These are phyloP conservation scores for Entrophospora sp. DNA, from an alignment of 192 early-diverging fungal genomes.

Conservation along the genomic window DNA sequence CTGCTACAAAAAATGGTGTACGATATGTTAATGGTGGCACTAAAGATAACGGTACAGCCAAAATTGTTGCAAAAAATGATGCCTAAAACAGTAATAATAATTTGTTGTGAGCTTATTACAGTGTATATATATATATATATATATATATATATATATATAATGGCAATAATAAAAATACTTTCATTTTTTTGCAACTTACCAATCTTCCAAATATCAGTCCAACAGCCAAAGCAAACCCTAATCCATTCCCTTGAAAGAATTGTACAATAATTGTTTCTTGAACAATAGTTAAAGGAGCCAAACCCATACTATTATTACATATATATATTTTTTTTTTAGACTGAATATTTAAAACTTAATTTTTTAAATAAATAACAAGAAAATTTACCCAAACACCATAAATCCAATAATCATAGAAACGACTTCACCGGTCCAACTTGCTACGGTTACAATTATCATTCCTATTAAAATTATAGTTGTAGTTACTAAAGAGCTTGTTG, in stretches of 20 bases:
- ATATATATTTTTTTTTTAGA: too few relatives aligned
- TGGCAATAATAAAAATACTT: not conserved
- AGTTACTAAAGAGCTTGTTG: constrained; percentile 35
- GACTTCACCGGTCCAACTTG: constrained; percentile 31
- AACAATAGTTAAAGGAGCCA: constrained; percentile 66
- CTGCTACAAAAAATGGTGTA: constrained; percentile 44
- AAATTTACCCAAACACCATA: constrained; percentile 33
- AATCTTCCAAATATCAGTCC: constrained; percentile 64
- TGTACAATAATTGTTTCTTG: constrained; percentile 73
- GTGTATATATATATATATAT: not conserved
- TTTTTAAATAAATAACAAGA: not conserved
- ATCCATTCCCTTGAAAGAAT: constrained; percentile 61
- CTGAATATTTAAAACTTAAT: too few relatives aligned
- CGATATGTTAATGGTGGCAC: constrained; percentile 36
- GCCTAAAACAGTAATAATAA: constrained; percentile 30
- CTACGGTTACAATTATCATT: constrained; percentile 26
- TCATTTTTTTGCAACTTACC: constrained; percentile 35
- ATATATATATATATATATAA: not conserved
- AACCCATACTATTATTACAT: constrained; percentile 45
- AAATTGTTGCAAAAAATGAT: constrained; percentile 60
- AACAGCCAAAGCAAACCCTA: constrained; percentile 59
- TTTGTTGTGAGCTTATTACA: too few relatives aligned
- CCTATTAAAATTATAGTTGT: constrained; percentile 32
- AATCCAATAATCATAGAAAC: constrained; percentile 34
- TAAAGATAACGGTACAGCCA: constrained; percentile 51